Percentiles rank a stretch among this genome's conserved stretches.
phyloP scores from a whole-genome alignment of 2,329 filamentous ascomycete genomes.

The Fusarium nurragi region DNA sequence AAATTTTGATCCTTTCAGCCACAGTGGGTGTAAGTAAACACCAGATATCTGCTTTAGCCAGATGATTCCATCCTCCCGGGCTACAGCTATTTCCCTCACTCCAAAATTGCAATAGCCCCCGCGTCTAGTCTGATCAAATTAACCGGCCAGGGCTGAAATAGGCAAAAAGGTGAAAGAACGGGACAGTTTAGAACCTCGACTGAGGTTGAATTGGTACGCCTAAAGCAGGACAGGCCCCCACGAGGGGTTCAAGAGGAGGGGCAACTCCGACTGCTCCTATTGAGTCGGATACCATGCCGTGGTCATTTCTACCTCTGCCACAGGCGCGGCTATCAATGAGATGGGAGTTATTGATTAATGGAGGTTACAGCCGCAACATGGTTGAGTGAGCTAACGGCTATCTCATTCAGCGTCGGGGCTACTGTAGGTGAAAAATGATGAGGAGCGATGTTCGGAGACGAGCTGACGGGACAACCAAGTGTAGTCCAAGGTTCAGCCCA shows the following conservation, averaged over 20 bases:
- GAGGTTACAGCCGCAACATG: slow-evolving; percentile 17
- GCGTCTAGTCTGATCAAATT: slow-evolving; percentile 25
- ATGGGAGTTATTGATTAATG: background rate
- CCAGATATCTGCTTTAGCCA: slow-evolving; percentile 14
- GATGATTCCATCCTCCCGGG: slow-evolving; percentile 4
- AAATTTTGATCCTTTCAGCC: slow-evolving; percentile 3
- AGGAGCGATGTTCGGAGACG: slow-evolving; percentile 25
- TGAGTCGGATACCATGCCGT: slow-evolving; percentile 35
- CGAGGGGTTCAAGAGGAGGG: slow-evolving; percentile 28
- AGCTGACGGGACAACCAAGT: background rate
- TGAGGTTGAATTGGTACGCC: slow-evolving; percentile 31
- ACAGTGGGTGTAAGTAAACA: slow-evolving; percentile 1
- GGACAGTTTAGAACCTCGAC: slow-evolving; percentile 2
- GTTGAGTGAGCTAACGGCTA: slow-evolving; percentile 12
- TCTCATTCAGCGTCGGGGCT: slow-evolving; percentile 5
- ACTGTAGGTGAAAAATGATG: slow-evolving; percentile 5
- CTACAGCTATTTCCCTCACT: slow-evolving; percentile 31
- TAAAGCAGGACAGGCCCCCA: slow-evolving; percentile 23
- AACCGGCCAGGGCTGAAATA: slow-evolving; percentile 29
- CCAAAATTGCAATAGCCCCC: slow-evolving; percentile 17
- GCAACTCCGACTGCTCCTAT: slow-evolving; percentile 28
- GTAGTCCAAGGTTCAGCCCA: slow-evolving; percentile 9
- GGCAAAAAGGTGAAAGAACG: slow-evolving; percentile 23
- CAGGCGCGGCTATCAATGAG: slow-evolving; percentile 22
- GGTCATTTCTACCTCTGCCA: slow-evolving; percentile 10